Evolutionary conservation across 306 rosid genomes (phyloP), one percentile per base, ranked within the genome.

Genomic region (Alnus glutinosa): DNA sequence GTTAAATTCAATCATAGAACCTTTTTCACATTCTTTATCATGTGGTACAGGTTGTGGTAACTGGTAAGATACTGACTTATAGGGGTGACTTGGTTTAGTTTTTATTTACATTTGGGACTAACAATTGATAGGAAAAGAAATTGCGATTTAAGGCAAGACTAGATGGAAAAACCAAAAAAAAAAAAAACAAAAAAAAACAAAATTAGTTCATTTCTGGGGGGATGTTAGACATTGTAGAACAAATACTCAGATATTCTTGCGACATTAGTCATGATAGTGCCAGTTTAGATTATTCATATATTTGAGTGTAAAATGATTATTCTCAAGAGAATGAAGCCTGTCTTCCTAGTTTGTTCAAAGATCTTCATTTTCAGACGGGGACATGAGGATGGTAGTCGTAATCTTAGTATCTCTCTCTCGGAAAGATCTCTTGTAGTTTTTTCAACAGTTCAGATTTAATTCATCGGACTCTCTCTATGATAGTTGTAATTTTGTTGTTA

Each of bases 121-220:
- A 68, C 72, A 68, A 67, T 39, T 67, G 72, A 39, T 59, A 19
- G 66, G 36, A 11, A 59, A 59, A 58, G 11, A n/a, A 58, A 23
- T 19, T 39, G 30, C 28, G 9, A 68, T 42, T 36, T 1, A 36
- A 36, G 47, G 48, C 18, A n/a, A 55, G 32, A 55, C 30, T 28
- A 28, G 66, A 28, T 37, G 28, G 28, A 23, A 23, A n/a, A n/a
- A n/a, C n/a, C n/a, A n/a, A n/a, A n/a, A n/a, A n/a, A n/a, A n/a
- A 23, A 23, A 23, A 23, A 23, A 23, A 23, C 0, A 23, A 23
- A 23, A 23, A 23, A 23, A 28, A 68, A 28, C 36, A 19, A 42
- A 68, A 63, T 63, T 63, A 63, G 70, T 63, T 63, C n/a, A 32
- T 63, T 63, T 23, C 12, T 49, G 32, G 66, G 58, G 58, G 58